Conservation (phyloP, 2,329 filamentous ascomycete genomes). For the Scedosporium boydii region DNA sequence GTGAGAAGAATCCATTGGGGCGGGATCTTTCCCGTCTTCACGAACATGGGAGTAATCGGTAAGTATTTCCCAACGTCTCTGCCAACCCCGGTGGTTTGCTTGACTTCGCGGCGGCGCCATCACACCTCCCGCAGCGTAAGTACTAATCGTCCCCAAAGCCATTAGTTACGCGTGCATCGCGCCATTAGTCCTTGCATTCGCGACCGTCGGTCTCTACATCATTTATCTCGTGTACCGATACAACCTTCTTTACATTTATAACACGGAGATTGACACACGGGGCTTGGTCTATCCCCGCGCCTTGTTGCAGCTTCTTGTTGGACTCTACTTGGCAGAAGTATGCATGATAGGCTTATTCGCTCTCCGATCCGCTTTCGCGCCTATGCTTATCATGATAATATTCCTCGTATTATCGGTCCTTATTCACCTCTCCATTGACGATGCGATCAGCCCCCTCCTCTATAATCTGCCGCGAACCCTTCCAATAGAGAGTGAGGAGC, state of each 20-base stretch:
- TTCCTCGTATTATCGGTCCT: constrained; percentile 67
- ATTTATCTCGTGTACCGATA: constrained; percentile 88
- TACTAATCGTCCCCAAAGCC: constrained; percentile 34
- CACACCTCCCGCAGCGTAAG: background rate
- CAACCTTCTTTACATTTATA: constrained; percentile 80
- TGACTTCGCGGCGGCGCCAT: too few species aligned
- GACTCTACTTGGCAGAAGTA: constrained; percentile 72
- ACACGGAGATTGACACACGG: constrained; percentile 75
- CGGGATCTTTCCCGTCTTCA: constrained; percentile 70
- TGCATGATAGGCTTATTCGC: constrained; percentile 81
- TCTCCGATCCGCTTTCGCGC: constrained; percentile 56
- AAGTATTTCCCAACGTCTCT: constrained; percentile 21
- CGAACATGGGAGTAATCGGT: constrained; percentile 73
- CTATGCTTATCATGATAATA: constrained; percentile 65
- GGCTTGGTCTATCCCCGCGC: constrained; percentile 82
- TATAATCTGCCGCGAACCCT: constrained; percentile 72
- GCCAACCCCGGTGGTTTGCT: background rate
- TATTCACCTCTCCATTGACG: constrained; percentile 65
- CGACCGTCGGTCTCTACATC: constrained; percentile 64
- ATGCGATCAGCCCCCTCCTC: constrained; percentile 66
- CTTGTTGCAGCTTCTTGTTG: constrained; percentile 74
- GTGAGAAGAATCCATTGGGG: constrained; percentile 74
- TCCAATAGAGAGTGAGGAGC: constrained; percentile 29
- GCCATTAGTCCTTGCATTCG: constrained; percentile 75
- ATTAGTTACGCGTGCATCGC: constrained; percentile 83